Evolutionary conservation across 1,284 basidiomycete genomes (phyloP).

Genomic region (Boletus hoseneyae): DNA sequence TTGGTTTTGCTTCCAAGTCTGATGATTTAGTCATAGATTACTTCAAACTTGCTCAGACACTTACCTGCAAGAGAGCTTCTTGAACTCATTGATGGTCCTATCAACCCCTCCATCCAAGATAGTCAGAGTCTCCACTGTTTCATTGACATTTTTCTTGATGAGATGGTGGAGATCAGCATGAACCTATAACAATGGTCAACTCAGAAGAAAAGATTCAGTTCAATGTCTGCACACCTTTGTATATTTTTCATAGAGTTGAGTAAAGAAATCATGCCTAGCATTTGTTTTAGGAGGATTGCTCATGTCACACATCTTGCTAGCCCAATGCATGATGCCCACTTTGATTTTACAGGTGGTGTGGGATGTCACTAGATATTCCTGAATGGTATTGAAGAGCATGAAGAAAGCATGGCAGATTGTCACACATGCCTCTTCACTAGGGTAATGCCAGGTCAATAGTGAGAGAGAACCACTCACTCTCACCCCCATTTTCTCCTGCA

Average conservation of each 20-base stretch:
- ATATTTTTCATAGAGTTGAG: neutral
- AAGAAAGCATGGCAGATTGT: slow-evolving; percentile 9
- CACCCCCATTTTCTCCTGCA: too few relatives aligned
- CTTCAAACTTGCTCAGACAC: too few relatives aligned
- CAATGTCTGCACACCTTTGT: neutral
- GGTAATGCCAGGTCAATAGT: slow-evolving; percentile 5
- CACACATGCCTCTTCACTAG: neutral
- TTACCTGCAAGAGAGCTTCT: too few relatives aligned
- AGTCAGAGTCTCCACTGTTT: neutral
- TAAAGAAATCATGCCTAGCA: neutral
- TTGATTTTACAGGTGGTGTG: neutral
- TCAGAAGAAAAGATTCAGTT: neutral
- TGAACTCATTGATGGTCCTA: too few relatives aligned
- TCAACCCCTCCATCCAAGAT: too few relatives aligned
- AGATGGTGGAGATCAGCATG: neutral
- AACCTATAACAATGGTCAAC: neutral
- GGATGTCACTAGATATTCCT: neutral
- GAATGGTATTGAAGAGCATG: slow-evolving; percentile 11
- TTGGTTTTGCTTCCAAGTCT: too few relatives aligned
- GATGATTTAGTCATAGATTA: too few relatives aligned
- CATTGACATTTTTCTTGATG: neutral
- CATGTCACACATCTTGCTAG: slow-evolving; percentile 3
- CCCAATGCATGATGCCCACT: neutral
- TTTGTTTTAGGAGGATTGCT: neutral
- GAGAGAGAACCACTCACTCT: too few relatives aligned